A percentile compares a stretch with the other conserved stretches of the same genome.
Conservation (phyloP, 306 rosid species). For the Malus sylvestris region DNA sequence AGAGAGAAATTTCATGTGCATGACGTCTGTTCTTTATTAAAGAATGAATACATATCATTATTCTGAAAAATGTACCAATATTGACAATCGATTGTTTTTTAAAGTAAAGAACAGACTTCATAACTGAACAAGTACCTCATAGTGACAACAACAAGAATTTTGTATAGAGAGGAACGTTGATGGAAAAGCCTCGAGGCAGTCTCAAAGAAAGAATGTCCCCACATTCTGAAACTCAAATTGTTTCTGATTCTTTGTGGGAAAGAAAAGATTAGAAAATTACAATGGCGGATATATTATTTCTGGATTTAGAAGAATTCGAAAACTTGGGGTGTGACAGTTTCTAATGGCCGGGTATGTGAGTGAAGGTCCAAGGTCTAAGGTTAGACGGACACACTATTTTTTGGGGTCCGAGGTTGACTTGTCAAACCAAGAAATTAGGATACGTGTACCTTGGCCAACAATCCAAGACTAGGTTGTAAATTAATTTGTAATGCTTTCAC, state of each 20-base stretch:
- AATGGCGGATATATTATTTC: neutral
- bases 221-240: constrained; percentile 22
- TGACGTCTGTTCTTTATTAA: no score
- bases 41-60: no score
- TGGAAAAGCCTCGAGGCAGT: constrained; percentile 38
- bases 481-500: no score
- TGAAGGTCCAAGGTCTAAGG: neutral
- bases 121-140: constrained; percentile 19
- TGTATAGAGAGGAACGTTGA: constrained; percentile 31
- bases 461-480: neutral
- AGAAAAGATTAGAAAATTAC: neutral
- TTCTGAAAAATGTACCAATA: no score
- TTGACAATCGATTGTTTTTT: no score
- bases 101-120: no score
- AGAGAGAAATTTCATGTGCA: neutral
- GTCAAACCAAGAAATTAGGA: neutral
- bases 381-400: neutral
- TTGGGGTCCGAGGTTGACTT: constrained; percentile 2
- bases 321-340: neutral
- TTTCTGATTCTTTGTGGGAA: neutral
- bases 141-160: constrained; percentile 42
- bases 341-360: neutral
- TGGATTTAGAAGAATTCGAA: neutral
- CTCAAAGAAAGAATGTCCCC: constrained; percentile 30
- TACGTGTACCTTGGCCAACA: neutral